phyloP scores from a whole-genome alignment of 352 stramenopile species.

The Pythium coloratum region DNA sequence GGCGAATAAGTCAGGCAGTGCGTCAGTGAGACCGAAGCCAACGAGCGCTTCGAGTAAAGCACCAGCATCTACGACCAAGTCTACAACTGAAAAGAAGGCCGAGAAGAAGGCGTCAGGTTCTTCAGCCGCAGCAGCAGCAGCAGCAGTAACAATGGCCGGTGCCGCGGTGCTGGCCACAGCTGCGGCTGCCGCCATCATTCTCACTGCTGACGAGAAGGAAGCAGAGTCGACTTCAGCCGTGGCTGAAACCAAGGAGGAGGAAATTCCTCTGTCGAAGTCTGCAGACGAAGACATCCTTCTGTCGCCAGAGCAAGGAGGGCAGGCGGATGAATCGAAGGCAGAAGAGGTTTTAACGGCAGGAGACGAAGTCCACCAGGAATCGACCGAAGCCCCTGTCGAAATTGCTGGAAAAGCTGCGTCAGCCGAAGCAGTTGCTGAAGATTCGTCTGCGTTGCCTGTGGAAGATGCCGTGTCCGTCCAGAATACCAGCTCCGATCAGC shows the following conservation, averaged over 20 bases:
- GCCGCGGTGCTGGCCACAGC: not conserved
- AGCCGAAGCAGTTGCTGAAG: not conserved
- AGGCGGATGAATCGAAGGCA: too few relatives aligned
- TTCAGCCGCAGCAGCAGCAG: not conserved
- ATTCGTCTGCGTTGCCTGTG: not conserved
- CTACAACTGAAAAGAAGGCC: not conserved
- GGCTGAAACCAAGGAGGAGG: not conserved
- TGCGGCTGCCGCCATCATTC: not conserved
- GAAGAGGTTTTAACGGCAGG: too few relatives aligned
- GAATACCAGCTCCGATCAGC: not conserved
- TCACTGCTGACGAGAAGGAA: not conserved
- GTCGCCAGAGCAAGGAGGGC: not conserved
- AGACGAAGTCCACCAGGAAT: too few relatives aligned
- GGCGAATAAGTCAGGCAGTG: not conserved
- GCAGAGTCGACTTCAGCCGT: not conserved
- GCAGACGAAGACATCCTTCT: not conserved
- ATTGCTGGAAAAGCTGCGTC: too few relatives aligned
- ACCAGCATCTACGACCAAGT: not conserved
- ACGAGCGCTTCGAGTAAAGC: not conserved
- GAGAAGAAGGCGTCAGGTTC: not conserved
- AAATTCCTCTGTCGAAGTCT: not conserved
- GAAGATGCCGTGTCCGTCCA: not conserved
- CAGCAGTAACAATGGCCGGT: not conserved
- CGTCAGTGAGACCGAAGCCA: not conserved
- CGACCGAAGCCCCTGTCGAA: too few relatives aligned